Base-by-base conservation (phyloP, 2,329 filamentous ascomycete species). In the Knufia petricola region DNA sequence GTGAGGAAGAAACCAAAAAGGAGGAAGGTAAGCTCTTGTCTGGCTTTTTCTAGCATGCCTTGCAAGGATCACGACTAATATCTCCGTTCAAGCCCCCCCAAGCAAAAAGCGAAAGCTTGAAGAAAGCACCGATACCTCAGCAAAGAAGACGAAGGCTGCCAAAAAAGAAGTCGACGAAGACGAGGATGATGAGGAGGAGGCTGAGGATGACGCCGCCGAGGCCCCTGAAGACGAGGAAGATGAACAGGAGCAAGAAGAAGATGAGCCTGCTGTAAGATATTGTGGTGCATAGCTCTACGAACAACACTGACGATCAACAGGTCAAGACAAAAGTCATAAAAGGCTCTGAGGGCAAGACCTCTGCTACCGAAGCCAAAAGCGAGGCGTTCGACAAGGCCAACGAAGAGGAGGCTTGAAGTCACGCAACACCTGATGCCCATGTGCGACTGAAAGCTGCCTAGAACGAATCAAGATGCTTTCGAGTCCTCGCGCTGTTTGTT, bases 281-380 rank as follows among this genome's bases (percentile, higher is more conserved):
- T 6, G 6, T 28, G 26, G 6, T 6, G 6, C 12, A 12, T 28
- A 6, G 6, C 26, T 28, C 26, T n/a, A 28, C 6, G 12, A 28
- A 12, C 26, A 28, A 6, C 12, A 28, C 26, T 28, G 26, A 28
- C 26, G 12, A 28, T 6, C 26, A 28, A 12, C 26, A 52, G 4
- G 56, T 53, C 39, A 58, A 58, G 48, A 58, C 55, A 20, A 57
- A 57, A 38, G 50, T 51, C 34, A 47, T 53, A 15, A 12, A 49
- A 13, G 51, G 45, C n/a, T 52, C 54, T 21, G 55, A 52, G 30
- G 26, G 31, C 13, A 90, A 95, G 65, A 90, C 96, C 66, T 87
- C 90, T 7, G 88, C 88, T 1, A 86, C 82, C 2, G 87, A 88
- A 3, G 95, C 88, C 0, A 88, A 87, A 28, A 88, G 88, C 36